Base-by-base conservation (phyloP, 2,329 filamentous ascomycete species). In the Colletotrichum sidae region DNA sequence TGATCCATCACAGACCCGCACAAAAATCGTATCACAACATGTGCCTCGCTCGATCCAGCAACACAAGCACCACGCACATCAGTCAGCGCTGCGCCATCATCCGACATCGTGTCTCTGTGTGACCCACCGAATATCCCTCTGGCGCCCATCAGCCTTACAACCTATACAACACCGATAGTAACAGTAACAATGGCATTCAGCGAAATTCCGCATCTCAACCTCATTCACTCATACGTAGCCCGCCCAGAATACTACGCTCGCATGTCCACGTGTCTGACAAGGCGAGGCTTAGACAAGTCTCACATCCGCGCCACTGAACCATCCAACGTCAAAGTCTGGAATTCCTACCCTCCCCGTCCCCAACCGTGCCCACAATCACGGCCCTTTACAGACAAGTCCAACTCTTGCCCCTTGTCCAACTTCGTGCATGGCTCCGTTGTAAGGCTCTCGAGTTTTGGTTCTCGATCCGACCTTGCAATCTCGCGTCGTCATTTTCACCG, bases 381-480 rank as follows among this genome's bases (percentile, higher is more conserved):
- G 34, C 54, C 35, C 25, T 25, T 25, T 25, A 25, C 25, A 25
- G 25, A 25, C 25, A 25, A 25, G 41, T 25, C 38, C 17, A 11
- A 39, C n/a, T 37, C 50, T 42, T 42, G 41, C 53, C 35, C 33
- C 53, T 25, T 25, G 25, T 25, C 25, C 25, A 25, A 25, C 25
- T 25, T 25, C 25, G 25, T 25, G 25, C 25, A 25, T 25, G 25
- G 25, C 25, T 25, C 25, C 25, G 25, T 25, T 25, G 25, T 5
- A 25, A 25, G 25, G 25, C 25, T 25, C 25, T 25, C 25, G 25
- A 25, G 25, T 25, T 25, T 4, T 25, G 53, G 52, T 12, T 35
- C 50, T 13, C 44, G 51, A 56, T 50, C 58, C 51, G 33, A 61
- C 58, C 50, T 38, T 55, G 58, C 44, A 61, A 61, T 61, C 51